Conservation (phyloP, 176 grass and related monocot genomes). For the Paspalum vaginatum region DNA sequence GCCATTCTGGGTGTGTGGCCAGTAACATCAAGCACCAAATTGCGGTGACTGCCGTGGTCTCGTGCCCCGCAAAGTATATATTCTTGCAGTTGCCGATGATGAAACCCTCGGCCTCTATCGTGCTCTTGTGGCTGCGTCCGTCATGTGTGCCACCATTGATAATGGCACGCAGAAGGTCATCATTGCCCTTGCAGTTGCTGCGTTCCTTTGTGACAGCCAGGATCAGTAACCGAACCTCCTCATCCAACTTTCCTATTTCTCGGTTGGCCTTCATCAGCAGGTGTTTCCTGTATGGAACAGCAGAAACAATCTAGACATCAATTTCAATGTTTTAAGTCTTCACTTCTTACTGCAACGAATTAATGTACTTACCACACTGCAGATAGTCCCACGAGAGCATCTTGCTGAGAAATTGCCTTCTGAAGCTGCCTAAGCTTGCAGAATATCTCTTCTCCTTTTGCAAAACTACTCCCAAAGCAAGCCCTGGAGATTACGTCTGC, state of each 20-base stretch:
- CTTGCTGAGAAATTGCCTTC: neutral
- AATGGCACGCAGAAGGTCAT: conserved; percentile 52
- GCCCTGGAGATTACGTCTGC: neutral
- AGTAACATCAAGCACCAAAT: conserved; percentile 86
- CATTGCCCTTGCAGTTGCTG: neutral
- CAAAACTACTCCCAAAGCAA: neutral
- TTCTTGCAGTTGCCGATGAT: conserved; percentile 72
- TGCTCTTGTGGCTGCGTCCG: neutral
- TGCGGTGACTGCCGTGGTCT: conserved; percentile 50
- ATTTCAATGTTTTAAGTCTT: conserved; percentile 31
- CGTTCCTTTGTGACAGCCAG: conserved; percentile 53
- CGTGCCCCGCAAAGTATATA: conserved; percentile 71
- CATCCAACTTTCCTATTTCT: conserved; percentile 57
- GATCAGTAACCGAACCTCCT: conserved; percentile 51
- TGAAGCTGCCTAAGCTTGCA: neutral
- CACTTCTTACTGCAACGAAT: conserved; percentile 27
- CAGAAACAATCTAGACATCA: neutral
- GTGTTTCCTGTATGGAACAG: conserved; percentile 37
- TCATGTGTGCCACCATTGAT: conserved; percentile 40
- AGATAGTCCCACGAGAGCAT: neutral
- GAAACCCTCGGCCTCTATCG: conserved; percentile 39
- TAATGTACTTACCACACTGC: conserved; percentile 23
- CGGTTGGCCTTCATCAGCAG: conserved; percentile 59
- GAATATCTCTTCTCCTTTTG: conserved; percentile 4
- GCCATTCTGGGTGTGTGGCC: conserved; percentile 57